Evolutionary conservation across 352 stramenopile species (phyloP).

Genomic region (Pythium sukuiense): DNA sequence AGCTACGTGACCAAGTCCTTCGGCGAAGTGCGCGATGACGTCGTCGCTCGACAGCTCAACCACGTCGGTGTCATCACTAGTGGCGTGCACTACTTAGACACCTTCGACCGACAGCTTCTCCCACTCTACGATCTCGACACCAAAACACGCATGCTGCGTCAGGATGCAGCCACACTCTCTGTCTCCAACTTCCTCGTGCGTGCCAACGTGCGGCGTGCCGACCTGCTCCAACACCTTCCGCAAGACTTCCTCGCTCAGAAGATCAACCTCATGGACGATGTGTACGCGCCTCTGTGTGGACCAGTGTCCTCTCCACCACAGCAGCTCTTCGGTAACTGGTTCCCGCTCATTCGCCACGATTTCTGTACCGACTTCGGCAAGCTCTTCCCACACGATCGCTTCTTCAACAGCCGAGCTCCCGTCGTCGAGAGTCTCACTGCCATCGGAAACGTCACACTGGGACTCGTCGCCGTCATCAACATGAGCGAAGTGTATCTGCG

Average conservation of each 20-base stretch:
- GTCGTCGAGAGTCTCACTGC: neutral
- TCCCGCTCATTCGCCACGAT: slow-evolving; percentile 37
- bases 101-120: slow-evolving; percentile 28
- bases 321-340: slow-evolving; percentile 42
- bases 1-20: slow-evolving; percentile 44
- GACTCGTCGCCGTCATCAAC: slow-evolving; percentile 21
- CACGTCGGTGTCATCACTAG: slow-evolving; percentile 34
- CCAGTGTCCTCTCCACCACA: slow-evolving; percentile 25
- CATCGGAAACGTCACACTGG: neutral
- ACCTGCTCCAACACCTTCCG: slow-evolving; percentile 29
- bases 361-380: slow-evolving; percentile 42
- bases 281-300: slow-evolving; percentile 33
- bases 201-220: slow-evolving; percentile 31
- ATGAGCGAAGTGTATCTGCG: slow-evolving; percentile 35
- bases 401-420: too few relatives aligned
- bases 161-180: too few relatives aligned
- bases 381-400: slow-evolving; percentile 34
- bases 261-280: slow-evolving; percentile 40
- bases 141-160: slow-evolving; percentile 5
- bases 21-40: slow-evolving; percentile 40
- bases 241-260: slow-evolving; percentile 17
- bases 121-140: slow-evolving; percentile 28
- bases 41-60: slow-evolving; percentile 33
- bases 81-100: slow-evolving; percentile 39
- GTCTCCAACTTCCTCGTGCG: slow-evolving; percentile 43